Percentiles rank a stretch among this genome's conserved stretches.
phyloP scores from a whole-genome alignment of 208 protist genomes.

The Trypanosomatidae sp. region DNA sequence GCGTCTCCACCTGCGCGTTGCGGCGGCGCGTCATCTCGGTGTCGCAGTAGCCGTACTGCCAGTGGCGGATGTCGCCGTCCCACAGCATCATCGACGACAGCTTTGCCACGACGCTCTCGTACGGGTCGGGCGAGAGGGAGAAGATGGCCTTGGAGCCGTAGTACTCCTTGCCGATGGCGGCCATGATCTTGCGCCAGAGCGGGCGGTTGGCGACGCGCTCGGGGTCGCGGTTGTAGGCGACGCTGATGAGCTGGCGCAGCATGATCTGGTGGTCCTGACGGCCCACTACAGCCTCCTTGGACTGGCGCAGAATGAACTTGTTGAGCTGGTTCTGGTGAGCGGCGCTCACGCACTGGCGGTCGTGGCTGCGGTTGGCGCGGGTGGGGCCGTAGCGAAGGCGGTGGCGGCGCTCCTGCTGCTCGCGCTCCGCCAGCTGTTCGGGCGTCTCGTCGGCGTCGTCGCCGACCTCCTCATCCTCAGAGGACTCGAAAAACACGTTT shows the following conservation, averaged over 20 bases:
- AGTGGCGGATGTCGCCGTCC: constrained; percentile 56
- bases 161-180: constrained; percentile 77
- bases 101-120: constrained; percentile 76
- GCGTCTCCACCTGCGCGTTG: constrained; percentile 42
- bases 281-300: constrained; percentile 41
- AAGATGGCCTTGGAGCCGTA: constrained; percentile 75
- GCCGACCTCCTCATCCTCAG: constrained; percentile 29
- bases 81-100: constrained; percentile 91
- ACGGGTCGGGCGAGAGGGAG: constrained; percentile 80
- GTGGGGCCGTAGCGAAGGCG: constrained; percentile 43
- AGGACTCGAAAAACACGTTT: constrained; percentile 17
- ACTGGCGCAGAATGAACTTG: constrained; percentile 67
- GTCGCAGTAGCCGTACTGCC: constrained; percentile 68
- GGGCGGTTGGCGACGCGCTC: constrained; percentile 52
- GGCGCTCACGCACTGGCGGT: constrained; percentile 52
- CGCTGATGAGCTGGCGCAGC: constrained; percentile 74
- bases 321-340: constrained; percentile 69
- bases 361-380: constrained; percentile 40
- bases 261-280: constrained; percentile 86
- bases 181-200: constrained; percentile 69
- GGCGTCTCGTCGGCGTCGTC: constrained; percentile 25
- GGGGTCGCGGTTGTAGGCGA: constrained; percentile 64
- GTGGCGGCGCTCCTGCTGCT: constrained; percentile 10
- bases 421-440: constrained; percentile 10
- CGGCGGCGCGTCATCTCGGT: constrained; percentile 52